Evolutionary conservation across 768 basidiomycete genomes (phyloP).

Genomic region (Kwoniella sp.): DNA sequence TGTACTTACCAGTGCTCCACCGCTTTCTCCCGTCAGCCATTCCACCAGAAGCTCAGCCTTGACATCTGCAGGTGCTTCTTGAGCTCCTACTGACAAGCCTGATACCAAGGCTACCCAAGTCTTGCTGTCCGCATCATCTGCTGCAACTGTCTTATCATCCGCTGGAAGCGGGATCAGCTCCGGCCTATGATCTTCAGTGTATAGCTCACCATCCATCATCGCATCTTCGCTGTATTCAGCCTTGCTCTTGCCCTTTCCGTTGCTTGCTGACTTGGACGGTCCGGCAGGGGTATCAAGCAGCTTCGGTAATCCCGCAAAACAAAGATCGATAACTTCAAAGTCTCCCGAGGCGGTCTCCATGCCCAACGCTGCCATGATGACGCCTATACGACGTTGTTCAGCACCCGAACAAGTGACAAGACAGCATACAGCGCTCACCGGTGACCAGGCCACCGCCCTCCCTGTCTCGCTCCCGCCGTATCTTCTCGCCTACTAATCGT

Average conservation of each 20-base stretch:
- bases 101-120: slow-evolving; percentile 78
- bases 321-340: slow-evolving; percentile 87
- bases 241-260: slow-evolving; percentile 38
- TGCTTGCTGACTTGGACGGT: slow-evolving; percentile 15
- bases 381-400: slow-evolving; percentile 52
- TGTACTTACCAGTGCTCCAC: slow-evolving; percentile 55
- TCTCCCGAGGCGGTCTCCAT: slow-evolving; percentile 84
- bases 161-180: neutral
- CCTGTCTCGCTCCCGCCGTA: slow-evolving; percentile 55
- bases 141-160: too few relatives aligned
- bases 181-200: neutral
- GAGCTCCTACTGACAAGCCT: slow-evolving; percentile 72
- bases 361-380: slow-evolving; percentile 83
- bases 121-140: slow-evolving; percentile 12
- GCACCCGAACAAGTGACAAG: neutral
- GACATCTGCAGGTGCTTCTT: slow-evolving; percentile 53
- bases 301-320: slow-evolving; percentile 76
- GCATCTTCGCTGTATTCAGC: slow-evolving; percentile 49
- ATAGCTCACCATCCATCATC: slow-evolving; percentile 66
- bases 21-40: slow-evolving; percentile 78
- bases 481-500: slow-evolving; percentile 69
- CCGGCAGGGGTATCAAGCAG: slow-evolving; percentile 51
- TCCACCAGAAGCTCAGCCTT: slow-evolving; percentile 83
- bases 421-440: slow-evolving; percentile 50
- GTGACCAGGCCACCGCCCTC: slow-evolving; percentile 63